Evolutionary conservation across 176 grass and related monocot genomes (phyloP).

Genomic region (Dendrocalamus sinicus): DNA sequence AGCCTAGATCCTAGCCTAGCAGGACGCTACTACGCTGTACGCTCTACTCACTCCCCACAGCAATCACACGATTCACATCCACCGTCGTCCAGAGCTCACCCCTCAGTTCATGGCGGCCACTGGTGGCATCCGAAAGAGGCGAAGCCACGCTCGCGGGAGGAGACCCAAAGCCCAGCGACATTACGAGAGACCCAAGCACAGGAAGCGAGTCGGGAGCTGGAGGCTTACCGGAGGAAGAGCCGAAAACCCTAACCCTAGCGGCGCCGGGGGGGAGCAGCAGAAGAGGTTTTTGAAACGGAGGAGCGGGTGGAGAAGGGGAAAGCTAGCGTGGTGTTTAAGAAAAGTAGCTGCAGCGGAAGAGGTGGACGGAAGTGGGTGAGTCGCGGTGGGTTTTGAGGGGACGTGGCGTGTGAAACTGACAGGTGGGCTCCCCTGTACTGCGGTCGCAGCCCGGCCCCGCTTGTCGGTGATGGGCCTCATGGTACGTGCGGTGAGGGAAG

Average conservation of each 20-base stretch:
- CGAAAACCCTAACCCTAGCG: slow-evolving; percentile 24
- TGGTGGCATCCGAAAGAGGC: neutral
- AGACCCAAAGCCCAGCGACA: neutral
- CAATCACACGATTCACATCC: neutral
- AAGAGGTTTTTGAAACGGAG: slow-evolving; percentile 7
- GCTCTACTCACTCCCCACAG: neutral
- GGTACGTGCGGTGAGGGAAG: too few species aligned
- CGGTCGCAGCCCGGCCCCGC: too few species aligned
- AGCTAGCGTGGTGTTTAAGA: neutral
- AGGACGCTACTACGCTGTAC: neutral
- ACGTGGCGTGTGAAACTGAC: too few species aligned
- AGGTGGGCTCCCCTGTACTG: too few species aligned
- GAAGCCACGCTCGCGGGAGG: neutral
- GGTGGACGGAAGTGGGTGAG: too few species aligned
- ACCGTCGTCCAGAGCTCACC: too few species aligned
- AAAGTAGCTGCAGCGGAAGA: neutral
- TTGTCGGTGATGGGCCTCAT: too few species aligned
- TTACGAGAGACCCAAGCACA: neutral
- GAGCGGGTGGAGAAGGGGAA: neutral
- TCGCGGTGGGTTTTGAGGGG: too few species aligned
- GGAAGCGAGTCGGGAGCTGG: neutral
- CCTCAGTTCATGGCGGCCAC: neutral
- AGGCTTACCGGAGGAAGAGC: neutral
- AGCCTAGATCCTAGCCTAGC: neutral
- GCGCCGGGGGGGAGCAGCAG: slow-evolving; percentile 8